These are phyloP conservation scores for Mallotus nudiflorus DNA, from an alignment of 345 rosid genomes.

Conservation along the genomic window DNA sequence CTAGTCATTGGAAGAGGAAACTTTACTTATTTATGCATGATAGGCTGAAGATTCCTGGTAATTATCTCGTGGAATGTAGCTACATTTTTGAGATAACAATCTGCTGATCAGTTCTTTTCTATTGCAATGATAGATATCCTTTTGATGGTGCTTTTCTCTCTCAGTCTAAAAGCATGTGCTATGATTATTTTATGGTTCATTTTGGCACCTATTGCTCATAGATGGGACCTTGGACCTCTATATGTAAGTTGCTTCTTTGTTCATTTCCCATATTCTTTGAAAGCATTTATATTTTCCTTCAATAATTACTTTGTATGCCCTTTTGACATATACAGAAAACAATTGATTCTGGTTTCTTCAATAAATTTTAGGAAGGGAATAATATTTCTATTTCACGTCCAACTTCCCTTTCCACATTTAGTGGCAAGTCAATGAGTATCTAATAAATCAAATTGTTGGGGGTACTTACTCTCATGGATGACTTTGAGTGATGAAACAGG, in stretches of 20 bases:
- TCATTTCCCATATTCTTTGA: background rate
- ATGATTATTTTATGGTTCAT: constrained; percentile 67
- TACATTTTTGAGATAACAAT: constrained; percentile 6
- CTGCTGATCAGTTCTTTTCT: constrained; percentile 28
- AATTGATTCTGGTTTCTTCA: too few species aligned
- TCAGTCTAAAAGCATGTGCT: constrained; percentile 60
- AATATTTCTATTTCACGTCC: too few species aligned
- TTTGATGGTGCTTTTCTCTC: constrained; percentile 72
- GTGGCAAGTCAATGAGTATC: too few species aligned
- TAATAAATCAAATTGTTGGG: too few species aligned
- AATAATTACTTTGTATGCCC: background rate
- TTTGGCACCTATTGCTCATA: constrained; percentile 78
- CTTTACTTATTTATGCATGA: constrained; percentile 57
- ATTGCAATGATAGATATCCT: constrained; percentile 58
- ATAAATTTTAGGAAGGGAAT: too few species aligned
- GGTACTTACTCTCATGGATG: too few species aligned
- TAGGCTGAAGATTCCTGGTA: constrained; percentile 77
- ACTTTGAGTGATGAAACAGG: too few species aligned
- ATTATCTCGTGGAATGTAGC: constrained; percentile 23
- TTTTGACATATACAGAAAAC: too few species aligned
- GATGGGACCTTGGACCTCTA: constrained; percentile 81
- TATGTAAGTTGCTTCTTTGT: constrained; percentile 55
- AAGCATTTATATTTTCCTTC: background rate
- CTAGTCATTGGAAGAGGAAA: constrained; percentile 72
- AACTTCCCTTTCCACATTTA: too few species aligned